phyloP scores from a whole-genome alignment of 352 stramenopile genomes.

The Pythium aquatile region DNA sequence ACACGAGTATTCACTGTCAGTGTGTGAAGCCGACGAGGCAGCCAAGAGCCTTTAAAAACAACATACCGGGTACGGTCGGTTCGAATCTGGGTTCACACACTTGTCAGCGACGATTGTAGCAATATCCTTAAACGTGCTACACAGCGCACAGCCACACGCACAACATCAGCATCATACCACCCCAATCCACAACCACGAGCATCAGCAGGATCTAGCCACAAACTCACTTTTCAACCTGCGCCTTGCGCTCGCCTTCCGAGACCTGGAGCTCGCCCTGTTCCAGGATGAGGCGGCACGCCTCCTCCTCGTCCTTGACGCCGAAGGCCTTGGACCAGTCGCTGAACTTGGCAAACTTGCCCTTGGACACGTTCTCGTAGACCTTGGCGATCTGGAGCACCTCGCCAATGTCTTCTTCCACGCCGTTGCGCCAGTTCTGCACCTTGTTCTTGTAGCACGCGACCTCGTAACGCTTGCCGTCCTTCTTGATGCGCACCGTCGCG shows the following conservation, averaged over 20 bases:
- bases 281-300: slow-evolving; percentile 93
- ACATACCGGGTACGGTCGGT: slow-evolving; percentile 92
- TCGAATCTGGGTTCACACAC: slow-evolving; percentile 95
- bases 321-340: slow-evolving; percentile 94
- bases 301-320: slow-evolving; percentile 88
- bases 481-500: slow-evolving; percentile 94
- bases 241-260: slow-evolving; percentile 93
- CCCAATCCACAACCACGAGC: background rate
- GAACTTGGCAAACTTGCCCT: slow-evolving; percentile 95
- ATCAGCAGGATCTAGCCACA: too few species aligned
- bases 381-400: slow-evolving; percentile 97
- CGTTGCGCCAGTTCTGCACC: slow-evolving; percentile 97
- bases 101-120: slow-evolving; percentile 97
- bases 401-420: slow-evolving; percentile 96
- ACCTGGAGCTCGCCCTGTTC: slow-evolving; percentile 97
- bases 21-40: background rate
- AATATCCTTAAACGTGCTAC: slow-evolving; percentile 93
- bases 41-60: background rate
- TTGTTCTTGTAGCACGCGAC: slow-evolving; percentile 99
- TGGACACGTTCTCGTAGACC: slow-evolving; percentile 98
- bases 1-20: background rate
- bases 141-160: background rate
- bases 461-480: slow-evolving; percentile 97
- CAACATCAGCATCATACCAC: background rate
- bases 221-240: slow-evolving; percentile 87